These are phyloP conservation scores for Suhomyces choctaworum DNA, from an alignment of 1,139 yeast species.

Conservation along the genomic window DNA sequence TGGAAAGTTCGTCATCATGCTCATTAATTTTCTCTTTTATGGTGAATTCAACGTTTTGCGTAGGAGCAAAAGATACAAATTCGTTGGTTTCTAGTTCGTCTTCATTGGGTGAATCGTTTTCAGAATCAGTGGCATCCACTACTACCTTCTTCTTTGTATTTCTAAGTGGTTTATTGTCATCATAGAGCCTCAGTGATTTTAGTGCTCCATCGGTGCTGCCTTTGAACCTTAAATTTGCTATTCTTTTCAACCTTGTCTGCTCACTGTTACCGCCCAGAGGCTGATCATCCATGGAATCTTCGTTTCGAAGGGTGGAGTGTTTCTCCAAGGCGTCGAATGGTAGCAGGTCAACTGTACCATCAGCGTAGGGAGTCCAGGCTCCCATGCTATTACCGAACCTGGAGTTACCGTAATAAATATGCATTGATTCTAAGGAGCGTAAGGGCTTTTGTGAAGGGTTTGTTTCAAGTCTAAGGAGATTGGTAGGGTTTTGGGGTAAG, in stretches of 20 bases:
- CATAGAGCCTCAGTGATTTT: conserved; percentile 36
- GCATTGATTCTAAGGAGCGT: conserved; percentile 54
- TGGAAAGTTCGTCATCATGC: conserved; percentile 18
- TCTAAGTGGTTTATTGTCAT: conserved; percentile 24
- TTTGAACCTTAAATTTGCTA: conserved; percentile 58
- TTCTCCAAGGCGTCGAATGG: conserved; percentile 51
- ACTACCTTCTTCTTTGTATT: conserved; percentile 13
- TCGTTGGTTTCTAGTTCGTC: conserved; percentile 28
- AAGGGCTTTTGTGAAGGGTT: conserved; percentile 46
- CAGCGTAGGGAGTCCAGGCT: conserved; percentile 71
- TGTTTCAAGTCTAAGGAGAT: conserved; percentile 28
- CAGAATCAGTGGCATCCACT: conserved; percentile 11
- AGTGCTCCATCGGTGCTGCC: conserved; percentile 44
- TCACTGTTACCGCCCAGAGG: conserved; percentile 6
- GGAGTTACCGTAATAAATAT: conserved; percentile 59
- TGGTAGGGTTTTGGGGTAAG: conserved; percentile 41
- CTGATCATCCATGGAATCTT: conserved; percentile 14
- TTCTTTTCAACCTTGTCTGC: conserved; percentile 26
- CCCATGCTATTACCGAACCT: conserved; percentile 62
- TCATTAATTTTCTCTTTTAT: conserved; percentile 29
- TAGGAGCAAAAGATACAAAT: conserved; percentile 54
- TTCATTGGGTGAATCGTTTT: conserved; percentile 23
- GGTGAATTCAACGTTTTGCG: conserved; percentile 50
- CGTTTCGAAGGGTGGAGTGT: conserved; percentile 27
- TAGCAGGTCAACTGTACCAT: conserved; percentile 58